Evolutionary conservation across 352 stramenopile species (phyloP), one percentile per base, ranked within the genome.

Genomic region (Pythium monospermum): DNA sequence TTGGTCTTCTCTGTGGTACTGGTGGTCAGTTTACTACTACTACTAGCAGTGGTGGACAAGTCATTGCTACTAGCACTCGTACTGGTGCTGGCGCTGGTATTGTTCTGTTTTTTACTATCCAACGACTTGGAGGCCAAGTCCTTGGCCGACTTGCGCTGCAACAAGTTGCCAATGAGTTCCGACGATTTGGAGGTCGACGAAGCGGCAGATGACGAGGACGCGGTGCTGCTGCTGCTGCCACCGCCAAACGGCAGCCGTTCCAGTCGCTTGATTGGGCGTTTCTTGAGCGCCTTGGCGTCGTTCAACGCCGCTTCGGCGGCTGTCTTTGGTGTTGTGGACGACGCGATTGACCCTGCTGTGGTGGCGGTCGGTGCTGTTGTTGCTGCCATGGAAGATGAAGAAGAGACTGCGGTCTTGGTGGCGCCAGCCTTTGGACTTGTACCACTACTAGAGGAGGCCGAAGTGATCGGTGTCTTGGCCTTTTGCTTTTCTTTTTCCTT

Each of bases 101-200:
- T 38, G 27, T 21, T 58, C 35, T 66, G 41, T 61, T 60, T 55
- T 45, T 44, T 64, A 13, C 7, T 35, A 42, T 68, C 49, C 39
- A 73, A 67, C 44, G 66, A 65, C 50, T 76, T 73, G 11, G 66
- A 59, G 3, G 65, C 52, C n/a, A 76, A 71, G 41, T 78, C 68
- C 57, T 91, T 91, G 3, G 70, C 74, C n/a, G 74, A 83, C 57
- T 89, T 89, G 46, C 81, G 78, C 59, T 89, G 78, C 73, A 89
- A 85, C 26, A 91, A 61, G 50, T 87, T 91, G 44, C 76, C 81
- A 64, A 91, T 89, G 33, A 91, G 69, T 53, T 86, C 78, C 46
- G 68, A 84, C 13, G 81, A 89, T 63, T 88, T 89, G 22, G 77
- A 86, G 16, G 43, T 46, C 23, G 22, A 2, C 22, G 21, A n/a